These are phyloP conservation scores for Schizochytrium sp. DNA, from an alignment of 108 stramenopile genomes.

Conservation along the genomic window DNA sequence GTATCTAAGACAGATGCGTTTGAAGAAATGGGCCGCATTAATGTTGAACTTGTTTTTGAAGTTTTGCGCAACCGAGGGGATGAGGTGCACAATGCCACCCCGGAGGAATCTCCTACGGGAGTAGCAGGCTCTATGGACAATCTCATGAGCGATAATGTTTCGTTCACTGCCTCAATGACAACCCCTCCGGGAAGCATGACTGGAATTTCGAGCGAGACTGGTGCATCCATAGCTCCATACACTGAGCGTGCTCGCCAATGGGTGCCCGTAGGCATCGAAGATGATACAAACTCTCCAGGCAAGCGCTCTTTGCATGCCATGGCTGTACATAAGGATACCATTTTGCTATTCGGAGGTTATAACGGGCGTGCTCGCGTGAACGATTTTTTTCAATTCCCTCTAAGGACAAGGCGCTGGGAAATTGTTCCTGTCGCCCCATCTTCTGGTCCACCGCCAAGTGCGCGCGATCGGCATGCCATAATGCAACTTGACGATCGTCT, in stretches of 20 bases:
- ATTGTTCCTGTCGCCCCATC: neutral
- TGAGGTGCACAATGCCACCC: neutral
- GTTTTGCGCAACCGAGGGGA: constrained; percentile 83
- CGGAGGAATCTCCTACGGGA: neutral
- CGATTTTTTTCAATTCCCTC: constrained; percentile 84
- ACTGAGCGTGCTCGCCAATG: constrained; percentile 23
- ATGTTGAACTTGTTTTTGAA: constrained; percentile 97
- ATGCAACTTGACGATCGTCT: constrained; percentile 61
- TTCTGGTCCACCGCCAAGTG: neutral
- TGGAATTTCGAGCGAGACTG: neutral
- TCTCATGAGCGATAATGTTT: too few species aligned
- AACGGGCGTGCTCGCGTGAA: constrained; percentile 87
- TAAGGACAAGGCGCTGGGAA: neutral
- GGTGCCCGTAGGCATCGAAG: neutral
- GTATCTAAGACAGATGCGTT: constrained; percentile 86
- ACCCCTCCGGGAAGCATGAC: too few species aligned
- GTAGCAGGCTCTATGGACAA: too few species aligned
- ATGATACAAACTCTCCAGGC: neutral
- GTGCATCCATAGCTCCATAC: neutral
- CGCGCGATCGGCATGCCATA: constrained; percentile 47
- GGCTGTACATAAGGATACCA: constrained; percentile 70
- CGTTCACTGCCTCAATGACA: too few species aligned
- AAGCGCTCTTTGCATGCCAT: constrained; percentile 52
- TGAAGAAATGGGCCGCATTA: constrained; percentile 96
- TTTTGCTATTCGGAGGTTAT: constrained; percentile 95